These are phyloP conservation scores for Rheum nobile DNA, from an alignment of 148 eudicot genomes.

Conservation along the genomic window DNA sequence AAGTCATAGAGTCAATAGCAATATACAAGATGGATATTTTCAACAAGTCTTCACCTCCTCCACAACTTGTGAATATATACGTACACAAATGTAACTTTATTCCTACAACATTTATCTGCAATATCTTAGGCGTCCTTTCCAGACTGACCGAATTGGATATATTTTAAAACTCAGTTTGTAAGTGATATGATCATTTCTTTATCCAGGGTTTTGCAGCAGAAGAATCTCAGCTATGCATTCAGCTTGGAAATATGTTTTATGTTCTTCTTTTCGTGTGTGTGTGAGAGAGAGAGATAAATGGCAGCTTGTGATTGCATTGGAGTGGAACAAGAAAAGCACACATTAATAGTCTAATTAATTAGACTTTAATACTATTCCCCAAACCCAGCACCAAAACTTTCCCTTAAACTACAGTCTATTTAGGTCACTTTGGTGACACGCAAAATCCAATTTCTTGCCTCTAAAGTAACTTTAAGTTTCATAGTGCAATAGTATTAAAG, in stretches of 20 bases:
- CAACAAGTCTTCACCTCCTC: no score
- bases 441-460: neutral
- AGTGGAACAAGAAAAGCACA: neutral
- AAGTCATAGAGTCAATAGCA: no score
- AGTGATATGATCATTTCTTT: neutral
- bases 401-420: neutral
- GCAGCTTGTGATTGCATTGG: neutral
- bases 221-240: neutral
- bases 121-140: neutral
- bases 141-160: neutral
- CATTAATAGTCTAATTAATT: neutral
- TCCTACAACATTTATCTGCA: neutral
- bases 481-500: neutral
- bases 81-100: neutral
- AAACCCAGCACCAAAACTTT: neutral
- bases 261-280: neutral
- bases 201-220: neutral
- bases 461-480: neutral
- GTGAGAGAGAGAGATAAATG: constrained; percentile 7
- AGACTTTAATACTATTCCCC: neutral
- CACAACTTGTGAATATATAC: no score
- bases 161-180: neutral
- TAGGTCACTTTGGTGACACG: neutral
- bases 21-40: no score
- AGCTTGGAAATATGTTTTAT: neutral